phyloP scores from a whole-genome alignment of 371 early-diverging fungal species.

The Batkoa obscura region DNA sequence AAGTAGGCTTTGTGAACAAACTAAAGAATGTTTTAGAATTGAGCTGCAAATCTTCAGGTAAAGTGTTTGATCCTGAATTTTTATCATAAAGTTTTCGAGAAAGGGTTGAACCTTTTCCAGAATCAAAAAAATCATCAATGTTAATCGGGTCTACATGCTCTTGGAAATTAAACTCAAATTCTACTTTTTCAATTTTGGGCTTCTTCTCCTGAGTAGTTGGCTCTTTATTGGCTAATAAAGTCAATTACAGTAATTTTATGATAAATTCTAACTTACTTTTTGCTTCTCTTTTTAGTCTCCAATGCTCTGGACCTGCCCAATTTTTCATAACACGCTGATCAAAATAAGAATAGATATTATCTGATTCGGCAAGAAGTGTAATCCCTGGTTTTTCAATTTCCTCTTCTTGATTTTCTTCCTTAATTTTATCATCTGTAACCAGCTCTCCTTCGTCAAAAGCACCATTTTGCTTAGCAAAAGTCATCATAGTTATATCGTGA shows the following conservation, averaged over 20 bases:
- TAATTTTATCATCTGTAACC: constrained; percentile 13
- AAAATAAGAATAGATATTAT: constrained; percentile 72
- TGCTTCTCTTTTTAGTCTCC: constrained; percentile 44
- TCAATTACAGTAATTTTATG: no score
- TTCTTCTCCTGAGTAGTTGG: constrained; percentile 9
- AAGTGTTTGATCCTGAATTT: constrained; percentile 21
- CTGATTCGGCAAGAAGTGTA: background rate
- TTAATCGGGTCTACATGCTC: constrained; percentile 23
- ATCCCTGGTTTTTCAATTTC: constrained; percentile 10
- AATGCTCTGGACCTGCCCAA: constrained; percentile 94
- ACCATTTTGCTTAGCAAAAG: constrained; percentile 7
- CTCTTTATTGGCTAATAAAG: no score
- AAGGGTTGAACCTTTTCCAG: constrained; percentile 28
- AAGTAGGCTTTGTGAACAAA: constrained; percentile 60
- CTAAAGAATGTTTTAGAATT: constrained; percentile 56
- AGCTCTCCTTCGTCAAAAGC: constrained; percentile 9
- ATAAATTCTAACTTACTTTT: constrained; percentile 14
- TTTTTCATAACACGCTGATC: constrained; percentile 53
- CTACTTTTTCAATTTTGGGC: constrained; percentile 11
- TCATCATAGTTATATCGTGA: background rate
- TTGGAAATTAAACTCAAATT: constrained; percentile 34
- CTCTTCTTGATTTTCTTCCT: constrained; percentile 13
- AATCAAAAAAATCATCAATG: constrained; percentile 46
- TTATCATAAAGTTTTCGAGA: constrained; percentile 24
- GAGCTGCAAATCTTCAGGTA: constrained; percentile 80